Percentiles rank a stretch among this genome's conserved stretches.
Conservation (phyloP, 805 yeast species). For the Wickerhamiella australiensis region DNA sequence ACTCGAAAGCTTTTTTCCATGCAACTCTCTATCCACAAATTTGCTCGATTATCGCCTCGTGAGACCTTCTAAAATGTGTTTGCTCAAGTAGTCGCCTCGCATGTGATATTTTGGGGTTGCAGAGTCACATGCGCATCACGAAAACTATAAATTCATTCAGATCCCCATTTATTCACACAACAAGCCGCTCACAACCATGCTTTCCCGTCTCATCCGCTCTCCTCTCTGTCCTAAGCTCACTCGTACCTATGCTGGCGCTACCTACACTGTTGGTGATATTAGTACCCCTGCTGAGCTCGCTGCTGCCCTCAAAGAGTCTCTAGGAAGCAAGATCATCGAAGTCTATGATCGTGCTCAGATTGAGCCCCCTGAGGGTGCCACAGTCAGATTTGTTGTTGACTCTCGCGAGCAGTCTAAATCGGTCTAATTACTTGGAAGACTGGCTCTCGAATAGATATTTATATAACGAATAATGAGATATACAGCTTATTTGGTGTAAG, state of each 20-base stretch:
- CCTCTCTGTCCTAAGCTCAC: background rate
- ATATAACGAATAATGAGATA: background rate
- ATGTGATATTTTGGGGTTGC: background rate
- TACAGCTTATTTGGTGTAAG: background rate
- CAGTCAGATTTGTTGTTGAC: constrained; percentile 1
- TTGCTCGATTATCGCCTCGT: background rate
- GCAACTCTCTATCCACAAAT: no score
- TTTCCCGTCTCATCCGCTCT: background rate
- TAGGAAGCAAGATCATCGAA: background rate
- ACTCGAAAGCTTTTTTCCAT: no score
- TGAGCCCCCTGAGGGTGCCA: constrained; percentile 2
- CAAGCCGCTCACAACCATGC: background rate
- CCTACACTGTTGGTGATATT: constrained; percentile 3
- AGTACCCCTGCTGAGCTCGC: background rate
- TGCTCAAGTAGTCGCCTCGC: background rate
- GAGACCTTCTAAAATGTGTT: background rate
- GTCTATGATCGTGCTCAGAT: constrained; percentile 3
- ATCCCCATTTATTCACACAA: background rate
- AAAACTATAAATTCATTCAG: background rate
- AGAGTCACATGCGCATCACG: background rate
- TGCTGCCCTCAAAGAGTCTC: background rate
- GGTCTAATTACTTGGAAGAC: background rate
- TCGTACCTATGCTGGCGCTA: background rate
- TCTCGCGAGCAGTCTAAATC: background rate
- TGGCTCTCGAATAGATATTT: background rate